These are phyloP conservation scores for Linderniella brevidens DNA, from an alignment of 257 asterid species.

Conservation along the genomic window DNA sequence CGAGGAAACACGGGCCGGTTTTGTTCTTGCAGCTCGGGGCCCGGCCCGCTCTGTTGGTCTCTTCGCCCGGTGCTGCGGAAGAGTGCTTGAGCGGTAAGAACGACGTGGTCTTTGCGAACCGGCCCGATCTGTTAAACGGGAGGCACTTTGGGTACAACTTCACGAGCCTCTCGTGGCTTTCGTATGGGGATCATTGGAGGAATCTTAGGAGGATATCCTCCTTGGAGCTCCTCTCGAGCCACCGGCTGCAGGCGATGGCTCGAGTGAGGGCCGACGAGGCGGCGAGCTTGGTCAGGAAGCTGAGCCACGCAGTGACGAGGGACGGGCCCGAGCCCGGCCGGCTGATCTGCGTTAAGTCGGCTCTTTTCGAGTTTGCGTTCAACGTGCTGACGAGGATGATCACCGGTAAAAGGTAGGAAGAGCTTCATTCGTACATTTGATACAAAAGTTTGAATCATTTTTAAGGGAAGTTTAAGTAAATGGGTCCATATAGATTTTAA, in stretches of 20 bases:
- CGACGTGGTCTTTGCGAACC: conserved; percentile 51
- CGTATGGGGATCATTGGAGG: conserved; percentile 57
- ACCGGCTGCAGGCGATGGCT: conserved; percentile 19
- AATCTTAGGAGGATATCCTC: conserved; percentile 39
- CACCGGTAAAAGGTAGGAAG: conserved; percentile 24
- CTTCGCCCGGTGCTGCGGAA: conserved; percentile 39
- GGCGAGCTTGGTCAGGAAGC: conserved; percentile 14
- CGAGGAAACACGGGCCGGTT: conserved; percentile 36
- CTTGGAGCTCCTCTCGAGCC: conserved; percentile 26
- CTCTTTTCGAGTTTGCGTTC: conserved; percentile 32
- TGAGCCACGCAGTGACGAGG: conserved; percentile 9
- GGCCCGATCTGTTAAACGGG: conserved; percentile 53
- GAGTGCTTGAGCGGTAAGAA: conserved; percentile 49
- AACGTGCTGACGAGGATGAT: conserved; percentile 41
- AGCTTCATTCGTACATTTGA: neutral
- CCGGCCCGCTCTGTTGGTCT: conserved; percentile 39
- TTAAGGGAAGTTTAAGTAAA: too few species aligned
- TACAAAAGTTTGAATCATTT: neutral
- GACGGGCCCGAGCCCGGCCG: conserved; percentile 11
- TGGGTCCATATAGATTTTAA: too few species aligned
- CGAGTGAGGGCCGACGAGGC: conserved; percentile 35
- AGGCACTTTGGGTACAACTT: conserved; percentile 45
- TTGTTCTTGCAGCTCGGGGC: conserved; percentile 43
- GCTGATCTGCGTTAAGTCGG: conserved; percentile 21
- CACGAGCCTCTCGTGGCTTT: conserved; percentile 44